Base-by-base conservation (phyloP, 495 filamentous ascomycete genomes). In the Terfezia boudieri region DNA sequence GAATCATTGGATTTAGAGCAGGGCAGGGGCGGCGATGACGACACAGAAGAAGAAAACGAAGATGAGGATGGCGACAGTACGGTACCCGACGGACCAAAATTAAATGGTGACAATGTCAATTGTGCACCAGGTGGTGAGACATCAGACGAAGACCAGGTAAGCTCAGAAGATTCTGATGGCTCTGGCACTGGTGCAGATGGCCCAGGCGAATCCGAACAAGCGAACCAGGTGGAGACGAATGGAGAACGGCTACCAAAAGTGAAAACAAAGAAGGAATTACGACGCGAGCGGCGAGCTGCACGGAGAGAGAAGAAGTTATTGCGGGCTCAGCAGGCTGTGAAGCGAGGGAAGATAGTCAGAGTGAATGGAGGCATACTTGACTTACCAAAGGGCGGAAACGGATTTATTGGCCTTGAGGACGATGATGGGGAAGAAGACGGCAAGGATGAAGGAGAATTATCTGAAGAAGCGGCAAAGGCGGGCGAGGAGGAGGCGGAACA, bases 1-100 rank as follows among this genome's bases (percentile, higher is more conserved):
- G 55, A 51, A 53, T 0, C 26, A 32, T 32, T 32, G 26, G 46
- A 53, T 51, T 50, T 59, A 35, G 37, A 53, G 50, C 8, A 60
- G 35, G 32, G 37, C 17, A 52, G 41, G 16, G 32, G 43, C 12
- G 7, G 53, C 11, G 53, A 55, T 53, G 36, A n/a, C 38, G 37
- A 49, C 22, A 55, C 43, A 48, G 14, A 35, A 20, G 38, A 52
- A 50, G 53, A 53, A 48, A 36, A 51, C 49, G 17, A 59, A 14
- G 52, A 55, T 51, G 36, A 51, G 43, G 51, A 53, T 10, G 20
- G 2, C 3, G 43, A 32, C 26, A 32, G 26, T 32, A 32, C 26
- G 7, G 26, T 32, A 1, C 26, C 26, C 26, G 26, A 32, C 26
- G 26, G 26, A 4, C 26, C 1, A 1, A 32, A 32, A 0, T 32